These are phyloP conservation scores for Sugiyamaella sp. DNA, from an alignment of 1,139 yeast species.

Conservation along the genomic window DNA sequence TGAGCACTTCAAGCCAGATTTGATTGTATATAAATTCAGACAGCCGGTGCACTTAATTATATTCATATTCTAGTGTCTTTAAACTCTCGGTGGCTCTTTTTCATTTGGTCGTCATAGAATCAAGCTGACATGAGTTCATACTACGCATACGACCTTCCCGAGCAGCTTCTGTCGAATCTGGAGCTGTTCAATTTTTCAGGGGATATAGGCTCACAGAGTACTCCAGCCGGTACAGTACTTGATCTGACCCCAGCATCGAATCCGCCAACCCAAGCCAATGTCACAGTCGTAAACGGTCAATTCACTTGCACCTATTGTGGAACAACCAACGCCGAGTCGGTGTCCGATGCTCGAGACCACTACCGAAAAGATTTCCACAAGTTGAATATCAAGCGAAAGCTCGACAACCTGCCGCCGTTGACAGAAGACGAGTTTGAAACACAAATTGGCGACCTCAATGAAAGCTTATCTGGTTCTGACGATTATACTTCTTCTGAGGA, in stretches of 20 bases:
- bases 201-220: slow-evolving; percentile 35
- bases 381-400: slow-evolving; percentile 59
- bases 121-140: slow-evolving; percentile 13
- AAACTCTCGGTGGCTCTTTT: too few relatives aligned
- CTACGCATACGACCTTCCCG: slow-evolving; percentile 57
- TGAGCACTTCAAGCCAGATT: neutral
- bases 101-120: too few relatives aligned
- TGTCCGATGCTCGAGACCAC: slow-evolving; percentile 49
- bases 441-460: slow-evolving; percentile 53
- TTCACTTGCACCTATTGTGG: slow-evolving; percentile 31
- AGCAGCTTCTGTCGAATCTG: slow-evolving; percentile 50
- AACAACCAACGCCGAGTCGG: slow-evolving; percentile 23
- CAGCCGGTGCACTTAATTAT: too few relatives aligned
- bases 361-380: slow-evolving; percentile 65
- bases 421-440: slow-evolving; percentile 63
- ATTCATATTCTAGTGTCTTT: too few relatives aligned
- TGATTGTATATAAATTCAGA: neutral
- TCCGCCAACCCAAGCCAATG: slow-evolving; percentile 5
- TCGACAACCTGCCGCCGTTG: slow-evolving; percentile 52
- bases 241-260: slow-evolving; percentile 10
- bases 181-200: slow-evolving; percentile 63
- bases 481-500: slow-evolving; percentile 43
- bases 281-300: slow-evolving; percentile 9
- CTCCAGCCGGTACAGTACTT: slow-evolving; percentile 15
- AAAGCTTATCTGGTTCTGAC: slow-evolving; percentile 58